A percentile compares a stretch with the other conserved stretches of the same genome.
These are phyloP conservation scores for Globisporangium yorkense DNA, from an alignment of 352 stramenopile genomes.

Conservation along the genomic window DNA sequence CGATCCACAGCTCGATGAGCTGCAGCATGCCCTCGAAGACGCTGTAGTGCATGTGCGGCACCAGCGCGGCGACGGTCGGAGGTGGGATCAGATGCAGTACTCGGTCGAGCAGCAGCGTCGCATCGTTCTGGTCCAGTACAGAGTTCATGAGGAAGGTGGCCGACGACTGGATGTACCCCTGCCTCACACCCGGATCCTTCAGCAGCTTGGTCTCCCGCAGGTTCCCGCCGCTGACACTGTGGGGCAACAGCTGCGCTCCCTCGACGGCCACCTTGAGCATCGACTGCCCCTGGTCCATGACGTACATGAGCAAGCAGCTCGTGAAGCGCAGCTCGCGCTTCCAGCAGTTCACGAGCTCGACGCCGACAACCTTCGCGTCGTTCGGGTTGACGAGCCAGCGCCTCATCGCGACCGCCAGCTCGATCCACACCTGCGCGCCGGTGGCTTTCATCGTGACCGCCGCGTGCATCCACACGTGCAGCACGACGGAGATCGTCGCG, in stretches of 20 bases:
- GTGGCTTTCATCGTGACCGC: constrained; percentile 46
- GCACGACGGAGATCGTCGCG: constrained; percentile 75
- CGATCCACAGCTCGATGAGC: constrained; percentile 75
- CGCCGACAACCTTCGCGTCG: constrained; percentile 49
- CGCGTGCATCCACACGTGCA: constrained; percentile 86
- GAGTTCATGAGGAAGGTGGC: constrained; percentile 66
- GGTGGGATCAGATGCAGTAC: constrained; percentile 76
- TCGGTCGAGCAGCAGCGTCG: constrained; percentile 73
- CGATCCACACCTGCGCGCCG: constrained; percentile 70
- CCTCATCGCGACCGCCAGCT: constrained; percentile 71
- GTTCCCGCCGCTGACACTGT: constrained; percentile 14
- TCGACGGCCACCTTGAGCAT: constrained; percentile 61
- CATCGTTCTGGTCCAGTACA: constrained; percentile 46
- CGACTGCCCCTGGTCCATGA: constrained; percentile 72
- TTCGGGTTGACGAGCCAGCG: constrained; percentile 69
- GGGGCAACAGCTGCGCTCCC: constrained; percentile 45
- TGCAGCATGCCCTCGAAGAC: constrained; percentile 75
- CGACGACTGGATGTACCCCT: constrained; percentile 65
- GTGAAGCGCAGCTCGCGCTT: constrained; percentile 75
- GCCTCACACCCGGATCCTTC: constrained; percentile 40
- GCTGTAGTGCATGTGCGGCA: constrained; percentile 57
- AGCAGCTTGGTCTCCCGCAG: constrained; percentile 21
- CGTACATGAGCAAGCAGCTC: constrained; percentile 78
- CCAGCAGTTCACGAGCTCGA: constrained; percentile 79
- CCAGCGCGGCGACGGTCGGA: constrained; percentile 53